phyloP scores from a whole-genome alignment of 164 flowering plant genomes.

The Vitis riparia region DNA sequence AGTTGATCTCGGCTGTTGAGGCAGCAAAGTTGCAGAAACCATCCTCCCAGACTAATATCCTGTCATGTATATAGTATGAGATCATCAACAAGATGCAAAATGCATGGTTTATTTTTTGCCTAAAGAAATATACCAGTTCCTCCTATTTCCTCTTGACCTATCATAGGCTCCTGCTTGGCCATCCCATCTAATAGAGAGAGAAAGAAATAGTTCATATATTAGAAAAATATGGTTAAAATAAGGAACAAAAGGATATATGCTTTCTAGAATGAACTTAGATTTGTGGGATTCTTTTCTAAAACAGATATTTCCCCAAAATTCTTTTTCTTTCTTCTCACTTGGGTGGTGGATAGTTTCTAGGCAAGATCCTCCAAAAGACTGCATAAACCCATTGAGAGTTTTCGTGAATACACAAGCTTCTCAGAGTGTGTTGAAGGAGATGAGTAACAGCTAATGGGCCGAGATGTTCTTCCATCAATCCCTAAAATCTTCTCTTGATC shows the following conservation, averaged over 20 bases:
- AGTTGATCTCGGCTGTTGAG: slow-evolving; percentile 51
- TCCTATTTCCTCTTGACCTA: slow-evolving; percentile 93
- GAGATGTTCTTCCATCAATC: slow-evolving; percentile 74
- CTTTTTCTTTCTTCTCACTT: slow-evolving; percentile 47
- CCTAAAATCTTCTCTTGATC: neutral
- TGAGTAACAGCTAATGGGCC: slow-evolving; percentile 79
- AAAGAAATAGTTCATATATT: neutral
- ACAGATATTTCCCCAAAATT: no score
- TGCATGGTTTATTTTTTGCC: neutral
- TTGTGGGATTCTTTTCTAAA: neutral
- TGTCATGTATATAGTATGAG: slow-evolving; percentile 15
- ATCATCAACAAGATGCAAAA: neutral
- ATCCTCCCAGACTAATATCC: slow-evolving; percentile 98
- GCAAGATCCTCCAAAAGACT: slow-evolving; percentile 97
- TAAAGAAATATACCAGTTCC: slow-evolving; percentile 69
- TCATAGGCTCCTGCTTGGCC: slow-evolving; percentile 82
- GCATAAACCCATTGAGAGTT: slow-evolving; percentile 97
- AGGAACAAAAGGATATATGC: neutral
- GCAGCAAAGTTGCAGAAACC: slow-evolving; percentile 97
- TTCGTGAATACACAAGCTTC: slow-evolving; percentile 84
- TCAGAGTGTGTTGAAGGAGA: slow-evolving; percentile 93
- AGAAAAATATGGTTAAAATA: neutral
- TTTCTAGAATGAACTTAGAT: neutral
- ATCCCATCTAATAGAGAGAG: slow-evolving; percentile 68
- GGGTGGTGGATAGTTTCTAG: slow-evolving; percentile 97